Percentiles rank a stretch among this genome's conserved stretches.
phyloP scores from a whole-genome alignment of 371 early-diverging fungal species.

The Syncephalastrum contaminatum region DNA sequence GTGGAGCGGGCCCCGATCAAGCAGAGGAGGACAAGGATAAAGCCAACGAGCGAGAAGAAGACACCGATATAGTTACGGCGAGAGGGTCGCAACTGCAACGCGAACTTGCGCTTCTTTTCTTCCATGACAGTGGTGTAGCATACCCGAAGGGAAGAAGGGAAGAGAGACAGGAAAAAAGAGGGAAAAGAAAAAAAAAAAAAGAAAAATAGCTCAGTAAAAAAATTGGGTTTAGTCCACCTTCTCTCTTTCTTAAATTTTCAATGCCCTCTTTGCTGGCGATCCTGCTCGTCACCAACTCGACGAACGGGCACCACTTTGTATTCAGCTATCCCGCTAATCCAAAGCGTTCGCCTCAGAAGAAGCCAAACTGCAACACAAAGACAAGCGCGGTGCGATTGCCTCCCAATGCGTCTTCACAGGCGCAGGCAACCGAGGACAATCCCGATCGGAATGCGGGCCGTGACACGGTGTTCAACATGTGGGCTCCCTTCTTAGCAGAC shows the following conservation, averaged over 20 bases:
- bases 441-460: conserved; percentile 38
- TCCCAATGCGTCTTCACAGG: conserved; percentile 10
- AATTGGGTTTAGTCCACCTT: too few relatives aligned
- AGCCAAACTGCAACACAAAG: background rate
- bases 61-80: conserved; percentile 29
- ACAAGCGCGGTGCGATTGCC: conserved; percentile 6
- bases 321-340: conserved; percentile 64
- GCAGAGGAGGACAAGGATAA: conserved; percentile 35
- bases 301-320: conserved; percentile 70
- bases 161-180: conserved; percentile 6
- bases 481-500: conserved; percentile 68
- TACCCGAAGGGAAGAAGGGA: background rate
- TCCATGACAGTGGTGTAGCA: background rate
- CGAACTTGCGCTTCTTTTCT: conserved; percentile 18
- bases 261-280: conserved; percentile 54
- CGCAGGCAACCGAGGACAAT: background rate
- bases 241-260: background rate
- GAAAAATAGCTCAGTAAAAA: background rate
- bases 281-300: conserved; percentile 68
- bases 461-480: conserved; percentile 64
- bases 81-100: conserved; percentile 17
- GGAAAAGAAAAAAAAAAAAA: conserved; percentile 6
- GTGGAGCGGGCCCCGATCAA: conserved; percentile 25
- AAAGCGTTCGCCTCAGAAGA: conserved; percentile 15
- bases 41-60: conserved; percentile 30